These are phyloP conservation scores for Kuraishia hungarica DNA, from an alignment of 805 yeast genomes.

Conservation along the genomic window DNA sequence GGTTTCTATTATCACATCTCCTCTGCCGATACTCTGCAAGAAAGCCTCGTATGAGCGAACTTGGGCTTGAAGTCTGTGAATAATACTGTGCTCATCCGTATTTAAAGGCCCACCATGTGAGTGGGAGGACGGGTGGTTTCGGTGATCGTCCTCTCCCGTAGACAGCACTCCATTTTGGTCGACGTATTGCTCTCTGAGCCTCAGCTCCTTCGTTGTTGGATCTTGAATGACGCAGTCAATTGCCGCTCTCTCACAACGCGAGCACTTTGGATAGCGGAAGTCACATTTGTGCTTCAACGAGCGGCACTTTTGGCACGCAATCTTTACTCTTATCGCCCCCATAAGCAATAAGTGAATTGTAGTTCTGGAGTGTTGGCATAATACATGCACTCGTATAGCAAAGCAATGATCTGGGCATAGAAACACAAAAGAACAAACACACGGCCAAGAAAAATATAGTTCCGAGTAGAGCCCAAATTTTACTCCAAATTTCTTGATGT, in stretches of 20 bases:
- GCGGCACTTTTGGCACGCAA: conserved; percentile 17
- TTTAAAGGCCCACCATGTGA: background rate
- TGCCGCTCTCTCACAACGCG: conserved; percentile 12
- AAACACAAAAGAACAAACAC: background rate
- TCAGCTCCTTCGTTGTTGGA: conserved; percentile 9
- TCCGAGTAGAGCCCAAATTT: background rate
- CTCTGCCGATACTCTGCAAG: background rate
- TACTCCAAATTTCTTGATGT: background rate
- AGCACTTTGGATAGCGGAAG: conserved; percentile 14
- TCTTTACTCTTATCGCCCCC: conserved; percentile 9
- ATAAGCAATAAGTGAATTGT: background rate
- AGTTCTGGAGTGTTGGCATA: background rate
- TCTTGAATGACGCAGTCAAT: conserved; percentile 13
- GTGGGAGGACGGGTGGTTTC: background rate
- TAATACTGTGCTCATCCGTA: background rate
- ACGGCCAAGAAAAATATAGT: no score
- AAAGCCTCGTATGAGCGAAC: background rate
- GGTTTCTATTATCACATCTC: background rate
- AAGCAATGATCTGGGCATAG: background rate
- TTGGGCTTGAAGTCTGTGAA: background rate
- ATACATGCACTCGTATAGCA: background rate
- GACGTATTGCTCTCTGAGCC: background rate
- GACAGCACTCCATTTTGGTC: background rate
- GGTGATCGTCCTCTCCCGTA: background rate
- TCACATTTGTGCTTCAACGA: conserved; percentile 16